These are phyloP conservation scores for Psilocybe sp. DNA, from an alignment of 768 basidiomycete species.

Conservation along the genomic window DNA sequence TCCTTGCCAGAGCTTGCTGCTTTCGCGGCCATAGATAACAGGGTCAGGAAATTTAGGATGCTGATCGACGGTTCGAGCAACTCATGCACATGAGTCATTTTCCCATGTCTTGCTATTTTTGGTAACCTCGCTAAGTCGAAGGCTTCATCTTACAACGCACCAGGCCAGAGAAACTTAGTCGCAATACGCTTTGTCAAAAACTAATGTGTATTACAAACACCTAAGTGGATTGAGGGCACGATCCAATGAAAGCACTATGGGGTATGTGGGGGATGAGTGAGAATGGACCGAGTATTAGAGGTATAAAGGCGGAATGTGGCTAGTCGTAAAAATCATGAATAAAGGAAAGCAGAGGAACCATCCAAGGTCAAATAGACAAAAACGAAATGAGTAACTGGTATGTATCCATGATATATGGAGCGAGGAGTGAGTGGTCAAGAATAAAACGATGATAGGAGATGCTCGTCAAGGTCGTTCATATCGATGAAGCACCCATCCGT, in stretches of 20 bases:
- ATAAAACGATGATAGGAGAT: slow-evolving; percentile 27
- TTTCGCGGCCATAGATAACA: slow-evolving; percentile 63
- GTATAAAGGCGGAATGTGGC: slow-evolving; percentile 55
- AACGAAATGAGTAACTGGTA: slow-evolving; percentile 28
- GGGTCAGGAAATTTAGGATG: slow-evolving; percentile 11
- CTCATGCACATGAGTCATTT: slow-evolving; percentile 23
- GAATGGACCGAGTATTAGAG: slow-evolving; percentile 70
- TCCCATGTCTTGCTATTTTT: slow-evolving; percentile 4
- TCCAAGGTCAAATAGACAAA: slow-evolving; percentile 52
- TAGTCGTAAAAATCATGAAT: slow-evolving; percentile 68
- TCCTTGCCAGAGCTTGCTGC: slow-evolving; percentile 51
- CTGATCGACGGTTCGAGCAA: slow-evolving; percentile 2
- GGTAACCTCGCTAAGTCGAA: slow-evolving; percentile 1
- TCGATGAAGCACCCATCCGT: slow-evolving; percentile 17
- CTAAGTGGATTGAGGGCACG: slow-evolving; percentile 49
- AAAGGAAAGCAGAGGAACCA: slow-evolving; percentile 49
- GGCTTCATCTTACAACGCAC: too few species aligned
- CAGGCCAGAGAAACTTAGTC: neutral
- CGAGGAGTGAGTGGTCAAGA: slow-evolving; percentile 35
- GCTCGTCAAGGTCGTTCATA: slow-evolving; percentile 47
- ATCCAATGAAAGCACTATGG: slow-evolving; percentile 58
- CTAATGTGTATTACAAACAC: slow-evolving; percentile 52
- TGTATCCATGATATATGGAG: slow-evolving; percentile 34
- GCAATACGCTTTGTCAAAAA: slow-evolving; percentile 25
- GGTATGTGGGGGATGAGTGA: slow-evolving; percentile 50